A percentile compares a stretch with the other conserved stretches of the same genome.
Evolutionary conservation across 2,329 filamentous ascomycete genomes (phyloP).

Genomic region (Rosellinia necatrix): DNA sequence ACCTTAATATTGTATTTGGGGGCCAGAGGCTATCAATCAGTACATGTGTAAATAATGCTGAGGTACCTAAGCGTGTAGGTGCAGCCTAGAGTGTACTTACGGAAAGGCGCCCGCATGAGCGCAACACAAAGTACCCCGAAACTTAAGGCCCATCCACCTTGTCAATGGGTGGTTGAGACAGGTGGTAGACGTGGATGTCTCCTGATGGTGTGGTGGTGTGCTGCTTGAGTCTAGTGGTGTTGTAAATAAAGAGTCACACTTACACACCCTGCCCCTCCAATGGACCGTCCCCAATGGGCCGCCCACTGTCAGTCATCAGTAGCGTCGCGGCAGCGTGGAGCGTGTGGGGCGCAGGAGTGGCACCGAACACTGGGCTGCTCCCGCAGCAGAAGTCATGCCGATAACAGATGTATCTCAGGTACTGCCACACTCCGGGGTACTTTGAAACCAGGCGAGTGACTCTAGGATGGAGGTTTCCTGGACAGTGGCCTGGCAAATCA

Average conservation of each 20-base stretch:
- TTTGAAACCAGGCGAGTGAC: slow-evolving; percentile 30
- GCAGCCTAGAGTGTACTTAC: too few species aligned
- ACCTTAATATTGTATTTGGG: slow-evolving; percentile 16
- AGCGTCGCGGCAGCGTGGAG: slow-evolving; percentile 34
- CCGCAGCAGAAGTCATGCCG: slow-evolving; percentile 1
- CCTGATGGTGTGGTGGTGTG: slow-evolving; percentile 30
- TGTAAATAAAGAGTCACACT: slow-evolving; percentile 39
- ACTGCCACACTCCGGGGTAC: slow-evolving; percentile 31
- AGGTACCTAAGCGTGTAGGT: too few species aligned
- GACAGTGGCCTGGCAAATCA: too few species aligned
- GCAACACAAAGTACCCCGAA: too few species aligned
- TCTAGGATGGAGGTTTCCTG: too few species aligned
- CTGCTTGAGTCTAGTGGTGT: slow-evolving; percentile 34
- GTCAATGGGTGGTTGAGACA: slow-evolving; percentile 7
- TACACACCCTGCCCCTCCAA: slow-evolving; percentile 20
- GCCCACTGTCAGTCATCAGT: slow-evolving; percentile 37
- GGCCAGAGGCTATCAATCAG: not conserved
- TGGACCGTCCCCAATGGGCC: slow-evolving; percentile 35
- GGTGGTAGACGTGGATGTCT: slow-evolving; percentile 36
- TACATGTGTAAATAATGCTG: too few species aligned
- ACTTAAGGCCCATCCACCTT: too few species aligned
- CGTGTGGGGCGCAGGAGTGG: slow-evolving; percentile 33
- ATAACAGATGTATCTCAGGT: slow-evolving; percentile 31
- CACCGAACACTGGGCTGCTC: slow-evolving; percentile 27
- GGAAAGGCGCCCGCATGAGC: too few species aligned